Evolutionary conservation across 1,284 basidiomycete genomes (phyloP), one percentile per base, ranked within the genome.

Genomic region (Austroboletus novae-zelandiae): DNA sequence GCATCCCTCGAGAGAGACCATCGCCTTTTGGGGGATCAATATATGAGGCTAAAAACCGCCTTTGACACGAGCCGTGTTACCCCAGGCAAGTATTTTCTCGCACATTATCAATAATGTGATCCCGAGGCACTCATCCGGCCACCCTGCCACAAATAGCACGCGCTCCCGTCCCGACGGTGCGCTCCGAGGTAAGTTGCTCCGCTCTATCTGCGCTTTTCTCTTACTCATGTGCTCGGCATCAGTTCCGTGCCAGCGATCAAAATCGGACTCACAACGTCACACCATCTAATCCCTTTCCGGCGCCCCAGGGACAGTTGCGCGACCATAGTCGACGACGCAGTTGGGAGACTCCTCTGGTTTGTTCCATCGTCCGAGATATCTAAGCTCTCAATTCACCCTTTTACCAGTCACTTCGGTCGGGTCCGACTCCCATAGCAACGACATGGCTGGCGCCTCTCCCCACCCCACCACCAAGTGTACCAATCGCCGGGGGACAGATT

Each of bases 1-100:
- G 2, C 52, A 14, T 50, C 50, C 8, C 57, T 66, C 34, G 51
- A 68, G 18, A 56, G 40, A 29, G 61, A 67, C 6, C 50, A 61
- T 44, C 53, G 42, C 18, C 1, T 55, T 40, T 39, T 70, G 47
- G 34, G 48, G 11, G 61, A 61, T 1, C 68, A 62, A 45, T 68
- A 67, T 47, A 10, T 40, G 1, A 53, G 43, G 45, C 35, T 68
- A 13, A 64, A 54, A 40, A 34, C 43, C 17, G 31, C 46, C 20
- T 18, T 29, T 23, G 56, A 54, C 34, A 23, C 47, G 18, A 40
- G 1, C 37, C 50, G 42, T 23, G n/a, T 40, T 27, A 7, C 34
- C 31, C 56, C 37, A 39, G 20, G 37, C 20, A 18, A 23, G 37
- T 23, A 10, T 39, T 15, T 7, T 29, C 31, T 15, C 13, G 13